Evolutionary conservation across 306 rosid species (phyloP), one percentile per base, ranked within the genome.

Genomic region (Elaeagnus macrophylla): DNA sequence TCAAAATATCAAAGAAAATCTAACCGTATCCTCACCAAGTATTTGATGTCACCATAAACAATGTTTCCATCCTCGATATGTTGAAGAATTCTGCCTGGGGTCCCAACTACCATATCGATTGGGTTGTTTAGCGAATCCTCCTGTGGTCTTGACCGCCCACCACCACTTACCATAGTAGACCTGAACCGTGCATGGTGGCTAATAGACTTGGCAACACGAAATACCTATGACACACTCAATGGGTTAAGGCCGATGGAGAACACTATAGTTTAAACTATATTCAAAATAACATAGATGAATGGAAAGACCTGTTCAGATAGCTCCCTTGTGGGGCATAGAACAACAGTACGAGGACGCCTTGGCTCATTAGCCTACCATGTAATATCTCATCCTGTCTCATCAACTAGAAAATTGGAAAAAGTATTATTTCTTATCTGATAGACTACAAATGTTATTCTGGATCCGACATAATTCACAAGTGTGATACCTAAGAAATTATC

Each of bases 11-110:
- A 1, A 56, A 50, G 3, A 8, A 25, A 19, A 47, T 39, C 16
- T 39, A 36, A 42, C 7, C 13, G 57, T 44, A 68, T 37, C 49
- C 84, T 68, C 60, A 91, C 99, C 82, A 87, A n/a, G 54, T 87
- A 87, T 72, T 82, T 84, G 69, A 91, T 82, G 77, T 87, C 95
- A 60, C 96, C 96, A 58, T 87, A 87, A 46, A 84, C 99, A 50
- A 87, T 64, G 76, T 87, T 91, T 10, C 99, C 96, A 41, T 88
- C 99, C 68, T 87, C 89, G 53, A 91, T 82, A 69, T 91, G 96
- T 70, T 91, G 99, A 70, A 91, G 87, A 76, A 91, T 70, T 77
- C 95, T 76, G 3, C 99, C 95, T 40, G 99, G 96, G 59, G 99
- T 91, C 42, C 96, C 99, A 40, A 91, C 95, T 56, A 91, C 93